Evolutionary conservation across 2,329 filamentous ascomycete genomes (phyloP), one percentile per base, ranked within the genome.

Genomic region (Cladophialophora yegresii): DNA sequence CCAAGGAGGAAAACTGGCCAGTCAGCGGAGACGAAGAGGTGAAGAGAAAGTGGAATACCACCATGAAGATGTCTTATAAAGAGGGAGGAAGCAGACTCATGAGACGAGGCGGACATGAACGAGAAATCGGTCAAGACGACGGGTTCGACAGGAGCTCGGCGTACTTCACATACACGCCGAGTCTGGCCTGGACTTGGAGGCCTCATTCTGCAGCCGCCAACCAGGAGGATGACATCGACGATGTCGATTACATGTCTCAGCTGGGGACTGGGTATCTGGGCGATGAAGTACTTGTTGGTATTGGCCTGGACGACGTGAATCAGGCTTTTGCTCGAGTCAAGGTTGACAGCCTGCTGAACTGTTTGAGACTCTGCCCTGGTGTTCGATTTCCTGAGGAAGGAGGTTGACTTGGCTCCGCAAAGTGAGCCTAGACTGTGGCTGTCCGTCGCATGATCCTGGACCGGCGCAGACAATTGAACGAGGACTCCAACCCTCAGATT

Each of bases 121-220:
- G 50, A n/a, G 33, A 50, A 20, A 30, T 33, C 8, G 40, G 16
- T 32, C 10, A 55, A 13, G 40, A 57, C 20, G n/a, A 58, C 28
- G 51, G 53, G 45, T 65, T 23, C 62, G 56, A 66, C 56, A 54
- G 71, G 69, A 62, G 58, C 28, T 73, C 72, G 69, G 75, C 73
- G 1, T 73, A 73, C 23, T 77, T 78, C 61, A 77, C 76, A 0
- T 78, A 78, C 61, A 77, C 77, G 8, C 76, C 77, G 3, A 76
- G 75, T 54, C 74, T 78, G 23, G 73, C 75, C 1, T 78, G 75
- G 67, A 74, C 75, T 9, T 77, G 75, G 75, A 58, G 54, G 32
- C 56, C 60, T 26, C 58, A 64, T 36, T 59, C 61, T 13, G 54
- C 54, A 6, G 43, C 32, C 13, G 40, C 58, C 4, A 58, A 47